phyloP scores from a whole-genome alignment of 2,329 filamentous ascomycete species.

The Trichoderma endophyticum region DNA sequence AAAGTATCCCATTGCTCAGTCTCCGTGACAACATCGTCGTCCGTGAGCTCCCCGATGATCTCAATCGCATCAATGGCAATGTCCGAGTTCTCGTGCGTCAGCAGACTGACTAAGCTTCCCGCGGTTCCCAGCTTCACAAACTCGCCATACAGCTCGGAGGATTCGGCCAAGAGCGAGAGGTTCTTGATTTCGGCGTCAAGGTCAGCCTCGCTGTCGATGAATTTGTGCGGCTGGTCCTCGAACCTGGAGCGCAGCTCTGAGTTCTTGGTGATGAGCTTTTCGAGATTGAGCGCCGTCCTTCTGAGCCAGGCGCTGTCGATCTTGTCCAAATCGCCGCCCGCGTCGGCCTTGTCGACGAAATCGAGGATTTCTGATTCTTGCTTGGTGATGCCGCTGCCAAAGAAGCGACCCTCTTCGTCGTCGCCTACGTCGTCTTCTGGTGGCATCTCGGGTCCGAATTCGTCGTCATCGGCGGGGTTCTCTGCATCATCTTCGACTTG shows the following conservation, averaged over 20 bases:
- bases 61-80: constrained; percentile 90
- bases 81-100: constrained; percentile 95
- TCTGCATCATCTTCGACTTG: constrained; percentile 45
- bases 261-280: constrained; percentile 88
- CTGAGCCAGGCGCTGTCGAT: constrained; percentile 83
- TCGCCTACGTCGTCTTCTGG: constrained; percentile 57
- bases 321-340: constrained; percentile 58
- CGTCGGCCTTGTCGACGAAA: constrained; percentile 65
- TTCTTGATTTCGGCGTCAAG: constrained; percentile 84
- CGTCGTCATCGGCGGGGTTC: constrained; percentile 50
- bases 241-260: constrained; percentile 83
- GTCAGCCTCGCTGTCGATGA: constrained; percentile 83
- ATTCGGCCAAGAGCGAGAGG: constrained; percentile 81
- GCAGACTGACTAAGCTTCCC: constrained; percentile 70
- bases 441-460: constrained; percentile 44
- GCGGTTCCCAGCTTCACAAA: constrained; percentile 74
- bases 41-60: constrained; percentile 84
- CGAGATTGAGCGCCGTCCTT: constrained; percentile 76
- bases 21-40: constrained; percentile 83
- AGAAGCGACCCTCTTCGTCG: constrained; percentile 93
- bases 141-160: constrained; percentile 77
- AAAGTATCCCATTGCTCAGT: constrained; percentile 78
- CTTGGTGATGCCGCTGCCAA: constrained; percentile 82
- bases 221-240: constrained; percentile 75
- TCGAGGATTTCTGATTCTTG: constrained; percentile 81